Base-by-base conservation (phyloP, 257 asterid genomes). In the Forsythia viridissima region DNA sequence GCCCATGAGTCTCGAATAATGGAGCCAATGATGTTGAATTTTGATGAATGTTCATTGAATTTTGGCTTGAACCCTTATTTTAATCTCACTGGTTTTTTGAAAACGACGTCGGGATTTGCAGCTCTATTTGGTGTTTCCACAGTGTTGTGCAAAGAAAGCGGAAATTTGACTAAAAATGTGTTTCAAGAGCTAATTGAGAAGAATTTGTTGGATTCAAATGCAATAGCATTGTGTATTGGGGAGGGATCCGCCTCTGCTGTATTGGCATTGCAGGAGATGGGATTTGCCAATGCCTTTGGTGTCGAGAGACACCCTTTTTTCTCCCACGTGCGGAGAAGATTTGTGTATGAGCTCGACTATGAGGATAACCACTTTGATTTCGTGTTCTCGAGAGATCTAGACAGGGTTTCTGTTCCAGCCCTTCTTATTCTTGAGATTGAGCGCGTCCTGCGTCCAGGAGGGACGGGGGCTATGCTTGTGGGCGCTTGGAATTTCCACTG, bases 391-490 rank as follows among this genome's bases (percentile, higher is more conserved):
- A 85, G 89, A 52, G 91, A 90, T 85, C 90, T 95, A 4, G 97
- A 93, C 69, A 69, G 85, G 87, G 92, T 87, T 6, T 87, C 96
- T 0, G 85, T 92, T n/a, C 97, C 97, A 0, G 84, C 94, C 24
- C 89, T 95, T 75, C 84, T 93, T 3, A 87, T 92, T 66, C 84
- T 76, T 48, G 97, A 95, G 87, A 89, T 93, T 24, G 98, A 95
- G 87, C 96, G 99, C 11, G 90, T 95, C 34, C 34, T 30, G 34
- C 34, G 34, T 30, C 34, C 34, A 30, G 34, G 34, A 30, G 34
- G 34, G 34, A 30, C 1, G 34, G 34, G 34, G 34, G 34, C 34
- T 30, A 30, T 30, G 34, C 34, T 30, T 30, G 34, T 30, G 34
- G 34, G 34, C 34, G 0, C 34, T 30, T 30, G 34, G 34, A 30